Conservation (phyloP, 768 basidiomycete genomes). For the Pleurotus salmoneostramineus region DNA sequence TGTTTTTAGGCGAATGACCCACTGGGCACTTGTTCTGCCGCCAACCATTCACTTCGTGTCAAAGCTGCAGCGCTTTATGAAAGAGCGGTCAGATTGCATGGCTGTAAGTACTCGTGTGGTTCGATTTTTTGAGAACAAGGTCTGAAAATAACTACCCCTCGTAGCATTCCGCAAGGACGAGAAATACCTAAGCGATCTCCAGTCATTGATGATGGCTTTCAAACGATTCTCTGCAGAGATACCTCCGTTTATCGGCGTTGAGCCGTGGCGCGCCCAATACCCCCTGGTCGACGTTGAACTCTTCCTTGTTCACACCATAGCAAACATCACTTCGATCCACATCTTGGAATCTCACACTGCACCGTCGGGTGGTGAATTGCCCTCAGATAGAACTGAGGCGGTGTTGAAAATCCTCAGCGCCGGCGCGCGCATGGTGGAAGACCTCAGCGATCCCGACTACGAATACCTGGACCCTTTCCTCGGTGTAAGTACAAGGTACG, state of each 20-base stretch:
- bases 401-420: constrained; percentile 40
- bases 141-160: constrained; percentile 9
- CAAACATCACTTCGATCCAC: constrained; percentile 47
- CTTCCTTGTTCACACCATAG: constrained; percentile 44
- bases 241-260: constrained; percentile 33
- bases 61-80: constrained; percentile 54
- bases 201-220: constrained; percentile 38
- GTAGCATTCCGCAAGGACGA: constrained; percentile 24
- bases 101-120: constrained; percentile 23
- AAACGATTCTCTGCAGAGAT: constrained; percentile 37
- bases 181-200: constrained; percentile 34
- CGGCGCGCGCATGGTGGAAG: constrained; percentile 39
- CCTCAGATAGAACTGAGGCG: constrained; percentile 17
- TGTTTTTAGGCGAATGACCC: not conserved
- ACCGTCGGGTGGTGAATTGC: not conserved
- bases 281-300: constrained; percentile 37
- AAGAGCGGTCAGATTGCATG: constrained; percentile 40
- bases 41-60: constrained; percentile 38
- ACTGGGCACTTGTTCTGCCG: constrained; percentile 12
- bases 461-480: constrained; percentile 50
- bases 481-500: constrained; percentile 32
- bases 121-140: constrained; percentile 5
- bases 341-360: not conserved
- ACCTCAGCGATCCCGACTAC: constrained; percentile 47
- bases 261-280: constrained; percentile 25